A percentile compares a stretch with the other conserved stretches of the same genome.
These are phyloP conservation scores for Hermanozyma aechmeae DNA, from an alignment of 805 yeast species.

Conservation along the genomic window DNA sequence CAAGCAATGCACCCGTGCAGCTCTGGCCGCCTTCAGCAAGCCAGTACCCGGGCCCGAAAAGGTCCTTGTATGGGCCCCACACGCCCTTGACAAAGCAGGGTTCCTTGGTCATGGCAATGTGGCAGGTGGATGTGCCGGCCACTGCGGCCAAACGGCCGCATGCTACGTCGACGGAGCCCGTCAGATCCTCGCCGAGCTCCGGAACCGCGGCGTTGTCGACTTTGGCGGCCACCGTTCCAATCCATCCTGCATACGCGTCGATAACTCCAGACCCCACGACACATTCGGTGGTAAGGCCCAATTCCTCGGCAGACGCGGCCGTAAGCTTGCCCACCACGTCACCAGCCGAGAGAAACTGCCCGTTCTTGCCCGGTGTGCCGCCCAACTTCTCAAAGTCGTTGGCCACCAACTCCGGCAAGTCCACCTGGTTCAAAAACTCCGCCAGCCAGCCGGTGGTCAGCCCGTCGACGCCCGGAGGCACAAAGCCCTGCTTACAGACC, in stretches of 20 bases:
- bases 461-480: constrained; percentile 87
- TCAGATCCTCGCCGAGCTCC: constrained; percentile 36
- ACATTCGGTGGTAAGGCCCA: constrained; percentile 74
- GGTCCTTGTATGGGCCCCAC: constrained; percentile 98
- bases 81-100: constrained; percentile 92
- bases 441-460: constrained; percentile 84
- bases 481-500: constrained; percentile 92
- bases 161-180: constrained; percentile 44
- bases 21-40: constrained; percentile 99
- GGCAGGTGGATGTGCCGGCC: constrained; percentile 98
- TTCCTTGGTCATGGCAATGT: constrained; percentile 74
- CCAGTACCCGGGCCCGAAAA: constrained; percentile 85
- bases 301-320: constrained; percentile 59
- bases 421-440: constrained; percentile 62
- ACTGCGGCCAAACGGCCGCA: constrained; percentile 92
- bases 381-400: constrained; percentile 76
- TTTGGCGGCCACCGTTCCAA: constrained; percentile 93
- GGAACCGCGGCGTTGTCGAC: constrained; percentile 52
- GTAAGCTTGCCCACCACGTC: constrained; percentile 74
- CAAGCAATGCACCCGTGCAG: constrained; percentile 89
- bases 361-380: constrained; percentile 68
- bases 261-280: constrained; percentile 93
- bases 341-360: constrained; percentile 78
- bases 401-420: constrained; percentile 66
- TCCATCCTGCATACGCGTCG: constrained; percentile 98